phyloP scores from a whole-genome alignment of 208 protist genomes.

The Crithidia sp. region DNA sequence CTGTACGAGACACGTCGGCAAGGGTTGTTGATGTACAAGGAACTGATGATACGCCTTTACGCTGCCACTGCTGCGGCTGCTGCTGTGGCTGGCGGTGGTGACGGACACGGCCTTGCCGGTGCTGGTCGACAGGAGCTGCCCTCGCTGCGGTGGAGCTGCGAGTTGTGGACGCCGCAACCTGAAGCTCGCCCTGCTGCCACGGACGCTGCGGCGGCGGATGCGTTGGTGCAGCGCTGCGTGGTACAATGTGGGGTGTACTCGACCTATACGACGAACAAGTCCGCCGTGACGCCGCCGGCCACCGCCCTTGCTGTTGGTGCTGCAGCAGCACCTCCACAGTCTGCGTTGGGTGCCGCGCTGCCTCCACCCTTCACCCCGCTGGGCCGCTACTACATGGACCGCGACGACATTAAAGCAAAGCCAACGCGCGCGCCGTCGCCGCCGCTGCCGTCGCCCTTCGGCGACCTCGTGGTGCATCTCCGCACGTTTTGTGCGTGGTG shows the following conservation, averaged over 20 bases:
- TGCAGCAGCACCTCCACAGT: not conserved
- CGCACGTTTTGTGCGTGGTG: conserved; percentile 11
- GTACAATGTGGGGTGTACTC: conserved; percentile 5
- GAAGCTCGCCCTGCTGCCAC: not conserved
- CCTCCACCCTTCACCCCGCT: not conserved
- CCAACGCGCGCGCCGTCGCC: not conserved
- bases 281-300: not conserved
- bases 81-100: not conserved
- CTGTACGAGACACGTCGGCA: conserved; percentile 9
- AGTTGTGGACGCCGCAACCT: conserved; percentile 15
- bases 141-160: conserved; percentile 12
- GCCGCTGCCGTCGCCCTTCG: not conserved
- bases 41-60: conserved; percentile 5
- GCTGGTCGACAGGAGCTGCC: not conserved
- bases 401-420: not conserved
- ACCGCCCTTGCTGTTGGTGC: not conserved
- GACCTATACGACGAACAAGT: conserved; percentile 3
- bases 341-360: not conserved
- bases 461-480: conserved; percentile 5
- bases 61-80: not conserved
- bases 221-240: not conserved
- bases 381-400: not conserved
- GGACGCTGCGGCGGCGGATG: not conserved
- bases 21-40: conserved; percentile 15
- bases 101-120: not conserved